Conservation (phyloP, 257 asterid species). For the Primulina huaijiensis region DNA sequence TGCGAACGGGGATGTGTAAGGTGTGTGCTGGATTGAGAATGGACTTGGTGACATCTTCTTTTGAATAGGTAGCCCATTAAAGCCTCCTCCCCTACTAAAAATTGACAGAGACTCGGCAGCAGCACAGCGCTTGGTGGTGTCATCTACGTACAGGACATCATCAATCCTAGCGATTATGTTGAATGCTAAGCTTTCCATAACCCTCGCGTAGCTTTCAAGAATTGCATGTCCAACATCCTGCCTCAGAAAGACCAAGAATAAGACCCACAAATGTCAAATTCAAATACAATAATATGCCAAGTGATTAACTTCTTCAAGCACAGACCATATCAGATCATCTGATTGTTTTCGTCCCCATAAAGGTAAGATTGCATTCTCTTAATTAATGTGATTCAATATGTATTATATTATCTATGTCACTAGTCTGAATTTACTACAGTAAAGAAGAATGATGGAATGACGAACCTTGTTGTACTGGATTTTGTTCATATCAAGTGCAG, state of each 20-base stretch:
- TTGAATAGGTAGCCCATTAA: constrained; percentile 81
- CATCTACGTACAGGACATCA: constrained; percentile 81
- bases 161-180: constrained; percentile 93
- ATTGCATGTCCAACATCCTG: constrained; percentile 98
- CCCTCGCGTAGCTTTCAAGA: constrained; percentile 97
- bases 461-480: constrained; percentile 91
- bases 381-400: background rate
- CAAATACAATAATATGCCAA: background rate
- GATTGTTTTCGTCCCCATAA: background rate
- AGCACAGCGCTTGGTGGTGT: constrained; percentile 61
- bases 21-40: constrained; percentile 87
- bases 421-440: background rate
- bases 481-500: constrained; percentile 92
- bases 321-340: background rate
- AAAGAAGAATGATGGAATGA: background rate
- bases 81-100: constrained; percentile 73
- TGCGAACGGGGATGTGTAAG: constrained; percentile 85
- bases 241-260: constrained; percentile 21
- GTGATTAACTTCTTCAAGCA: background rate
- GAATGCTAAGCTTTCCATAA: constrained; percentile 97
- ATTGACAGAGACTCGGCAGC: constrained; percentile 66
- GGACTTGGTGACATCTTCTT: constrained; percentile 95
- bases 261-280: background rate
- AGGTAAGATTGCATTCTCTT: background rate
- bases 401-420: background rate